A percentile compares a stretch with the other conserved stretches of the same genome.
phyloP scores from a whole-genome alignment of 345 rosid species.

The Pseudoturritis turrita region DNA sequence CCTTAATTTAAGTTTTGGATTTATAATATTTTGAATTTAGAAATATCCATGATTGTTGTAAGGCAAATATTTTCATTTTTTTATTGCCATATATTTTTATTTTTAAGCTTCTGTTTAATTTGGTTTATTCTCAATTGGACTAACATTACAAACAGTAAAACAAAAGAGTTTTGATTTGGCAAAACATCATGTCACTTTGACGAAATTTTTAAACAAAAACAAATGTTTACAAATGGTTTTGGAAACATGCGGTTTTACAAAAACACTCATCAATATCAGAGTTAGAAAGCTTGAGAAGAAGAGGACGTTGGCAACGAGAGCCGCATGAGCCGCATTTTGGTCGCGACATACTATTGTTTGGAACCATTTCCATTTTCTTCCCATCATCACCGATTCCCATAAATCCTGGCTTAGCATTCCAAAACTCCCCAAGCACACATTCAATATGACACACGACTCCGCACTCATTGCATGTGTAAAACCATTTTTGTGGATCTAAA shows the following conservation, averaged over 20 bases:
- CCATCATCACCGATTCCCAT: background rate
- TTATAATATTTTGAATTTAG: no score
- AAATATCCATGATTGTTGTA: no score
- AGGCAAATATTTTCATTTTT: no score
- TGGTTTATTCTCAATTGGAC: no score
- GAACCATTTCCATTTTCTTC: background rate
- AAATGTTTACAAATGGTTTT: no score
- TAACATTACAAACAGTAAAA: no score
- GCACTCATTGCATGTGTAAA: background rate
- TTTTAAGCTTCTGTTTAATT: no score
- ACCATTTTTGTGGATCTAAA: slow-evolving; percentile 1
- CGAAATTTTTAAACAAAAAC: no score
- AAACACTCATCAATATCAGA: background rate
- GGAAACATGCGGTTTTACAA: background rate
- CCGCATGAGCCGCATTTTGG: background rate
- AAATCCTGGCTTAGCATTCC: background rate
- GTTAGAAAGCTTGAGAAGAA: background rate
- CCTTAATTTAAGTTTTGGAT: no score
- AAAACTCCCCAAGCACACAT: background rate
- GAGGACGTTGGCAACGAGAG: background rate
- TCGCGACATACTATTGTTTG: background rate
- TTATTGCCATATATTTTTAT: no score
- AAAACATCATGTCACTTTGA: no score
- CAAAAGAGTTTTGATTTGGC: no score
- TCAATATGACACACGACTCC: background rate